Evolutionary conservation across 2,329 filamentous ascomycete species (phyloP).

Genomic region (Venturia nashicola): DNA sequence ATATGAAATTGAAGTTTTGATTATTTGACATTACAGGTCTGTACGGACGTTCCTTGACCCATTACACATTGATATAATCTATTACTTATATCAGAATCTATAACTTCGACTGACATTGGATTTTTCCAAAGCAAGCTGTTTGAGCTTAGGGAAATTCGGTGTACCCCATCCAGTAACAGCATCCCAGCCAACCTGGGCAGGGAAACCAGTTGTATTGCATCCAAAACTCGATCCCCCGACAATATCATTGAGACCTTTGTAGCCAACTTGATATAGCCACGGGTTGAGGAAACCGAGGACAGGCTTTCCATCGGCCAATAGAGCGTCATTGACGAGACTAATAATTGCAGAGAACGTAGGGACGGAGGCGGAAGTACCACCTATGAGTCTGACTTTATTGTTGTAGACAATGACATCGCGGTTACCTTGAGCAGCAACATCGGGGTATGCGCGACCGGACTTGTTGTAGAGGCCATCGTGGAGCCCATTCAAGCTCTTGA

Average conservation of each 20-base stretch:
- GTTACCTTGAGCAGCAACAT: slow-evolving; percentile 11
- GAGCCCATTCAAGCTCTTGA: neutral
- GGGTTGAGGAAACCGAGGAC: slow-evolving; percentile 44
- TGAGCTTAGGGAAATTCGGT: slow-evolving; percentile 28
- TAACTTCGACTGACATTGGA: too few species aligned
- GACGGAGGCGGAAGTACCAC: slow-evolving; percentile 10
- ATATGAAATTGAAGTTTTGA: too few species aligned
- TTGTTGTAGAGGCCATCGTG: slow-evolving; percentile 10
- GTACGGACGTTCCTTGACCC: too few species aligned
- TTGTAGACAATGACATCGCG: neutral
- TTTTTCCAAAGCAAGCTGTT: slow-evolving; percentile 12
- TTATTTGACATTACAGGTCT: too few species aligned
- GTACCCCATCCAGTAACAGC: slow-evolving; percentile 37
- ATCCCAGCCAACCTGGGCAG: slow-evolving; percentile 32
- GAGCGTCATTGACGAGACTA: slow-evolving; percentile 45
- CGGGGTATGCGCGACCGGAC: slow-evolving; percentile 11
- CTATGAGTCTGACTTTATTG: neutral
- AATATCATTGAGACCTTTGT: slow-evolving; percentile 17
- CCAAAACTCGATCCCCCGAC: slow-evolving; percentile 21
- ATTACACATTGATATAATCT: too few species aligned
- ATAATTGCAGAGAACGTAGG: slow-evolving; percentile 44
- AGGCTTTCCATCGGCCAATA: slow-evolving; percentile 31
- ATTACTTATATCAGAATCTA: too few species aligned
- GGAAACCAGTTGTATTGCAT: slow-evolving; percentile 15
- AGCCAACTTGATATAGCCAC: slow-evolving; percentile 32